Evolutionary conservation across 2,329 filamentous ascomycete genomes (phyloP).

Genomic region (Cordyceps militaris): DNA sequence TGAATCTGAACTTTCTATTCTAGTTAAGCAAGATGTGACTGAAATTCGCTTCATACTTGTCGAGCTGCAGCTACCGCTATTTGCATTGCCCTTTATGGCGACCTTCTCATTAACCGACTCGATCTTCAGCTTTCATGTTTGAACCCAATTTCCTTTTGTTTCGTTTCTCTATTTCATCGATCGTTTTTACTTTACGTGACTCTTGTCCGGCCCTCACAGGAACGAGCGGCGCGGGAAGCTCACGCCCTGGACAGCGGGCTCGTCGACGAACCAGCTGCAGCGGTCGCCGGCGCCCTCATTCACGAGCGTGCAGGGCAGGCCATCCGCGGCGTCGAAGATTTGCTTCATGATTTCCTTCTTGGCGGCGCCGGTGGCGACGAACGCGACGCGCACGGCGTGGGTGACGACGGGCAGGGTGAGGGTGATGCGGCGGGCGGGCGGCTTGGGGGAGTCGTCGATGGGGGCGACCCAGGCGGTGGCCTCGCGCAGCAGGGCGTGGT

Average conservation of each 20-base stretch:
- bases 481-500: constrained; percentile 74
- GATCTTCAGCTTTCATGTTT: background rate
- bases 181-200: background rate
- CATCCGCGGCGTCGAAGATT: constrained; percentile 76
- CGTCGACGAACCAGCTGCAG: constrained; percentile 93
- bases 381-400: constrained; percentile 79
- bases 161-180: background rate
- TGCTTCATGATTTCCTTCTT: constrained; percentile 91
- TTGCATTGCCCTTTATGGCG: background rate
- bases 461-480: constrained; percentile 84
- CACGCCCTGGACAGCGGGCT: constrained; percentile 77
- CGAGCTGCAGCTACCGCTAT: background rate
- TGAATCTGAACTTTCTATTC: background rate
- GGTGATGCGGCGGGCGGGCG: constrained; percentile 83
- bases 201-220: constrained; percentile 29
- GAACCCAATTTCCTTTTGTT: background rate
- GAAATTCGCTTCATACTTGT: background rate
- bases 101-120: background rate
- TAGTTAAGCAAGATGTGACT: background rate
- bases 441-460: constrained; percentile 92
- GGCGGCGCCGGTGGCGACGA: constrained; percentile 79
- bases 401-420: constrained; percentile 85
- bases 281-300: constrained; percentile 79
- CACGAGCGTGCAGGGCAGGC: constrained; percentile 78
- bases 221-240: constrained; percentile 69